Conservation (phyloP, 139 green algal species). For the Coccomyxa sp. region DNA sequence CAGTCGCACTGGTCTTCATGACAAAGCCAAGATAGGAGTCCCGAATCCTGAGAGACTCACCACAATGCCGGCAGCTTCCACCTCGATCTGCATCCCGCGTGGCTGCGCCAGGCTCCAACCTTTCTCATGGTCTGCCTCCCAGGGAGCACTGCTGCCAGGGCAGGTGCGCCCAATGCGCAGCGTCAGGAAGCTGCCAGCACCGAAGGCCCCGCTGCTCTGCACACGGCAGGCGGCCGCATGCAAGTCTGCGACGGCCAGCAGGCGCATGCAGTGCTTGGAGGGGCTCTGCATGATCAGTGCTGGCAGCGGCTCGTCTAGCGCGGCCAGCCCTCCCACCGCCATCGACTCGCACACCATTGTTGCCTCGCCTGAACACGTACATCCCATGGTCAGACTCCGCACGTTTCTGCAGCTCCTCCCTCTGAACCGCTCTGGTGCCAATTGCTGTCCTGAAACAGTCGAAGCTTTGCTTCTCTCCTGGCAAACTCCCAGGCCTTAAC, state of each 20-base stretch:
- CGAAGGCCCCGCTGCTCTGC: neutral
- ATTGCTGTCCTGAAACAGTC: too few species aligned
- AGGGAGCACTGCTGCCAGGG: too few species aligned
- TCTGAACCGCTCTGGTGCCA: too few species aligned
- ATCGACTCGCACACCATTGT: neutral
- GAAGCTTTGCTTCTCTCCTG: too few species aligned
- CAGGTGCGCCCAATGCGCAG: neutral
- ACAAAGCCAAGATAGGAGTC: too few species aligned
- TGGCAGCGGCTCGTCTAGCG: neutral
- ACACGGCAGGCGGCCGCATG: conserved; percentile 13
- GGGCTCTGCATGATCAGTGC: conserved; percentile 14
- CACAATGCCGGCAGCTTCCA: conserved; percentile 1
- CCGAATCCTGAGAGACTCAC: neutral
- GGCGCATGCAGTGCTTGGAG: conserved; percentile 9
- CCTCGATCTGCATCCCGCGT: neutral
- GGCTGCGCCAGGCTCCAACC: neutral
- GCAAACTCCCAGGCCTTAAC: too few species aligned
- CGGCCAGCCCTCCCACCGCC: neutral
- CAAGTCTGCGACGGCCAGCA: conserved; percentile 18
- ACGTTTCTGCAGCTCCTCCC: too few species aligned
- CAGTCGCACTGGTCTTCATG: too few species aligned
- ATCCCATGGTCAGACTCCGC: too few species aligned
- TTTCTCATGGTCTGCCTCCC: neutral
- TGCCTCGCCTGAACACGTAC: neutral
- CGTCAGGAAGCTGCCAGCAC: neutral